phyloP scores from a whole-genome alignment of 352 stramenopile genomes.

The Aphanomyces cochlioides region DNA sequence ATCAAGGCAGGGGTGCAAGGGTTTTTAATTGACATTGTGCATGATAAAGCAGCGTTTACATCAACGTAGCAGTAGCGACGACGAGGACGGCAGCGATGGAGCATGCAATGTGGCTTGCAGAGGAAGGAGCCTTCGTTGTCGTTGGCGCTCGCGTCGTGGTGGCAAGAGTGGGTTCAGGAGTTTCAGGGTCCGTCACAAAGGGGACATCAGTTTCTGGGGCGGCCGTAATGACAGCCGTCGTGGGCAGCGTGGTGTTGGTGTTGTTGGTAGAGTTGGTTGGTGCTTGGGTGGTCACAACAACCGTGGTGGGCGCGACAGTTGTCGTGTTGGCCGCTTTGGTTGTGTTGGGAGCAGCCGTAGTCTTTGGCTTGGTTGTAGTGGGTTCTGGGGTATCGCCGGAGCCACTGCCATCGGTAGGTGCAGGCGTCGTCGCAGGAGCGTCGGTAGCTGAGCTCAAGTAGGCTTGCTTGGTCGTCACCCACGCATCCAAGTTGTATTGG shows the following conservation, averaged over 20 bases:
- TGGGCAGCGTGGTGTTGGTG: neutral
- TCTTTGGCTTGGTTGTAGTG: neutral
- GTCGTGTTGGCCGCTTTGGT: neutral
- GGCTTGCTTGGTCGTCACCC: neutral
- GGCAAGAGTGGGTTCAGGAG: neutral
- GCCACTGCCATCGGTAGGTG: neutral
- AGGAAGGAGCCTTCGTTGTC: neutral
- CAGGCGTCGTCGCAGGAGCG: neutral
- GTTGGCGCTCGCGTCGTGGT: neutral
- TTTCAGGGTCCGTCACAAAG: neutral
- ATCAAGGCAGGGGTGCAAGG: no score
- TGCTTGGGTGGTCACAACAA: neutral
- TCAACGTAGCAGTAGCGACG: no score
- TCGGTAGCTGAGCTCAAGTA: neutral
- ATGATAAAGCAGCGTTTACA: no score
- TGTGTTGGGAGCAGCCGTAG: neutral
- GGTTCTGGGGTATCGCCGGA: neutral
- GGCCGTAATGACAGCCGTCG: neutral
- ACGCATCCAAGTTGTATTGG: slow-evolving; percentile 1
- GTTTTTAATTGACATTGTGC: no score
- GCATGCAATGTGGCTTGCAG: neutral
- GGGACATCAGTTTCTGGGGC: neutral
- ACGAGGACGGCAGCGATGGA: neutral
- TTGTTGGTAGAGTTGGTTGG: neutral
- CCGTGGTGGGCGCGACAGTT: neutral